Evolutionary conservation across 352 stramenopile genomes (phyloP).

Genomic region (Globisporangium paroecandrum): DNA sequence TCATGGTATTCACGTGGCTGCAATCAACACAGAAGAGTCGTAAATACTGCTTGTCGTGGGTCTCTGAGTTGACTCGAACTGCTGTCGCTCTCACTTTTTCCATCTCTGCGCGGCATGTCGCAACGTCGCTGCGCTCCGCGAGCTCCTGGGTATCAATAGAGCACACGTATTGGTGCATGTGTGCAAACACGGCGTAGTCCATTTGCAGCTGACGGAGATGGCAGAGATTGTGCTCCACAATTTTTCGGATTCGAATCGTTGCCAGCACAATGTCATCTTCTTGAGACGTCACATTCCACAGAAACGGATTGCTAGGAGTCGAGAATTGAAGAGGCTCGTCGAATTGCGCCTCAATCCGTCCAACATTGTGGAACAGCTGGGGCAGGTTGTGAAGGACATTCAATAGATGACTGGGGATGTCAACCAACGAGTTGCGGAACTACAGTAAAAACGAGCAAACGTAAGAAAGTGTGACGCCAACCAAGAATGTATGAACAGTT

Average conservation of each 20-base stretch:
- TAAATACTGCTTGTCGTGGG: slow-evolving; percentile 15
- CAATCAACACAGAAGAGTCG: slow-evolving; percentile 51
- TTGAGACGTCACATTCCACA: slow-evolving; percentile 68
- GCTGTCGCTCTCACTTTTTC: slow-evolving; percentile 18
- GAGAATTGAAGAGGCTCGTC: slow-evolving; percentile 27
- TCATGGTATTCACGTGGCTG: slow-evolving; percentile 31
- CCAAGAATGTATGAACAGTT: neutral
- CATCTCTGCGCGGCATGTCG: slow-evolving; percentile 22
- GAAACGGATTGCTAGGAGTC: slow-evolving; percentile 29
- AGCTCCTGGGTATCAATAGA: slow-evolving; percentile 15
- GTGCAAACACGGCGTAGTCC: slow-evolving; percentile 38
- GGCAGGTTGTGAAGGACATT: slow-evolving; percentile 65
- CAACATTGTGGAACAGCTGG: slow-evolving; percentile 63
- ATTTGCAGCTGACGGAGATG: slow-evolving; percentile 34
- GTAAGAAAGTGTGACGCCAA: neutral
- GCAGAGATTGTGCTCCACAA: slow-evolving; percentile 54
- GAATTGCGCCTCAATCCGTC: slow-evolving; percentile 67
- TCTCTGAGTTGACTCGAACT: slow-evolving; percentile 15
- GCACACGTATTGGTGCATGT: slow-evolving; percentile 33
- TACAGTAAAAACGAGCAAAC: slow-evolving; percentile 9
- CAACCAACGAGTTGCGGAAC: slow-evolving; percentile 48
- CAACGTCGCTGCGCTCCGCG: slow-evolving; percentile 18
- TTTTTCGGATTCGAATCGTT: slow-evolving; percentile 56
- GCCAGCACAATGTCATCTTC: slow-evolving; percentile 55
- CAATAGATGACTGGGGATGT: slow-evolving; percentile 57